Base-by-base conservation (phyloP, 163 green algal genomes). In the Chlamydomonas reinhardtii region DNA sequence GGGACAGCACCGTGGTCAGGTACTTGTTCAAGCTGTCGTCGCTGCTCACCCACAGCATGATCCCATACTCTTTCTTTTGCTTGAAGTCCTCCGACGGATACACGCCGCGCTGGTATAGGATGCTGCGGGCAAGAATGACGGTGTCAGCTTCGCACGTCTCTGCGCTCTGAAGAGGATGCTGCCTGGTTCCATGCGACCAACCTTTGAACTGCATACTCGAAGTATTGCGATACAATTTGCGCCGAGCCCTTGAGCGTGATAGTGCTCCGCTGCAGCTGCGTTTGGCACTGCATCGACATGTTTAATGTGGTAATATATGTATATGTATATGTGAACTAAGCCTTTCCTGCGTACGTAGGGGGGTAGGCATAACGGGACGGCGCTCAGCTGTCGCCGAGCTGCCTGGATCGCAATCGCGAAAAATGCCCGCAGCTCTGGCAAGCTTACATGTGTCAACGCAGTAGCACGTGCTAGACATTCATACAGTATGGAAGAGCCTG, bases 41-140 rank as follows among this genome's bases (percentile, higher is more conserved):
- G 59, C 90, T 95, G 15, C 91, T 96, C 4, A 98, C 91, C 92
- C 97, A 95, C 16, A 98, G 93, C 27, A 90, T 94, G 14, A 99
- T 94, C 15, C 97, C 97, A 92, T 99, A 99, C 69, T 98, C 94
- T 64, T 97, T 97, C 66, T 94, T 91, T n/a, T 92, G 86, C 87
- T 98, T 90, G 84, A 99, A 99, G 54, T 88, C 92, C 35, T 99
- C 97, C 11, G 95, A 85, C n/a, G 96, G 95, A 82, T 99, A 99
- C 17, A 99, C 95, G n/a, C 97, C 97, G 27, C 97, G 93, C 84
- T 99, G 97, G 88, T 99, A 99, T 31, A 99, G 86, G 29, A 99
- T 99, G 87, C 95, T 98, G 94, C 91, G 59, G 64, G 32, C 24
- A n/a, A n/a, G 43, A 32, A 70, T 32, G 43, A 86, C 17, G 2